phyloP scores from a whole-genome alignment of 768 basidiomycete species.

The Piloderma croceum region DNA sequence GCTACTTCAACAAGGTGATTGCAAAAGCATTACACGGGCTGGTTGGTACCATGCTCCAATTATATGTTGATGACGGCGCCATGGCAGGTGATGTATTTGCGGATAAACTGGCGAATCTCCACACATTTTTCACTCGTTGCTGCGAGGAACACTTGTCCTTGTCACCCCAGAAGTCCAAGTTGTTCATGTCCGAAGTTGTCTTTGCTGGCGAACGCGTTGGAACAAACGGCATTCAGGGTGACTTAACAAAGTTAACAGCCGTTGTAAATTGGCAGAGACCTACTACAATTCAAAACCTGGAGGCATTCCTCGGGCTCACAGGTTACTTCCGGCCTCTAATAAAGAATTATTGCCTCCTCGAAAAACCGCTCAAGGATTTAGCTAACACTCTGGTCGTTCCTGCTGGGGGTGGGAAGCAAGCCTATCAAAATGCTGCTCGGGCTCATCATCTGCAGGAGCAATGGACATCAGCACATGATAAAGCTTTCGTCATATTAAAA shows the following conservation, averaged over 20 bases:
- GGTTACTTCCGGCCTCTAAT: conserved; percentile 32
- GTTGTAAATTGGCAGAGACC: conserved; percentile 23
- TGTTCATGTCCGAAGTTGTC: conserved; percentile 32
- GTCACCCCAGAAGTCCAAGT: conserved; percentile 19
- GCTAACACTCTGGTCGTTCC: conserved; percentile 15
- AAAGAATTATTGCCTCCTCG: conserved; percentile 26
- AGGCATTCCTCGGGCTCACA: conserved; percentile 31
- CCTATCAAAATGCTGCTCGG: conserved; percentile 22
- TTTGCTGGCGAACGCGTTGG: conserved; percentile 32
- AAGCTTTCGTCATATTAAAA: conserved; percentile 29
- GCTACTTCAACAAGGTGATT: conserved; percentile 26
- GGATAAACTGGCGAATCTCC: conserved; percentile 20
- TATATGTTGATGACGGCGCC: conserved; percentile 38
- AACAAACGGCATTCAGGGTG: conserved; percentile 27
- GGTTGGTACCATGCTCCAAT: conserved; percentile 19
- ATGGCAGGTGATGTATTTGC: conserved; percentile 28
- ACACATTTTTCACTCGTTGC: conserved; percentile 20
- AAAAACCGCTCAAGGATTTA: conserved; percentile 27
- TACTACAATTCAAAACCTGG: conserved; percentile 18
- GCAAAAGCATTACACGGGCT: conserved; percentile 22
- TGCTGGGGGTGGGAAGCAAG: conserved; percentile 12
- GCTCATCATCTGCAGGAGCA: conserved; percentile 8
- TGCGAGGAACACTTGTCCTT: conserved; percentile 26
- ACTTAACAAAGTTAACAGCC: conserved; percentile 32
- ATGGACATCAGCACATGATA: conserved; percentile 19